phyloP scores from a whole-genome alignment of 805 yeast genomes.

The Candida xiaguanensis region DNA sequence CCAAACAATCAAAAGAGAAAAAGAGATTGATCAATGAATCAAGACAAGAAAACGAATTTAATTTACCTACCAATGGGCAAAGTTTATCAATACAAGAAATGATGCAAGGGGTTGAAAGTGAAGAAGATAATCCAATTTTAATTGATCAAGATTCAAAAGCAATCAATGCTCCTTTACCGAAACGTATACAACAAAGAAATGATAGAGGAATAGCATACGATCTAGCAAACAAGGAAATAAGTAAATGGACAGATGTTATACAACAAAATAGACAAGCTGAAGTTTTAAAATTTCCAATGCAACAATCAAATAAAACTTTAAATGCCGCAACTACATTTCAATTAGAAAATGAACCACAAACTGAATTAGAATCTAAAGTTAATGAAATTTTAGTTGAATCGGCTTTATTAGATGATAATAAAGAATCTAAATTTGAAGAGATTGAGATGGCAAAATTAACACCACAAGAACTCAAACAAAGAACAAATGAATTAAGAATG shows the following conservation, averaged over 20 bases:
- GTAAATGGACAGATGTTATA: constrained; percentile 85
- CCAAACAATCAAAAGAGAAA: constrained; percentile 30
- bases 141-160: constrained; percentile 46
- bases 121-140: constrained; percentile 48
- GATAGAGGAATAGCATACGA: constrained; percentile 91
- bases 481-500: constrained; percentile 78
- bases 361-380: constrained; percentile 66
- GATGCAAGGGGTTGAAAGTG: constrained; percentile 65
- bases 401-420: constrained; percentile 64
- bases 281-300: constrained; percentile 73
- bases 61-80: constrained; percentile 57
- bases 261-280: constrained; percentile 79
- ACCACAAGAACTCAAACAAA: constrained; percentile 69
- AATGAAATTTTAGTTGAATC: constrained; percentile 60
- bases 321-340: constrained; percentile 51
- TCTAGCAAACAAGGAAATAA: constrained; percentile 79
- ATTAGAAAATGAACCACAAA: constrained; percentile 39
- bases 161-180: constrained; percentile 78
- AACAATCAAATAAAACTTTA: constrained; percentile 34
- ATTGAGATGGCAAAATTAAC: constrained; percentile 78
- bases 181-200: constrained; percentile 76
- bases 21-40: constrained; percentile 51
- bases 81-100: constrained; percentile 69
- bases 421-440: constrained; percentile 83
- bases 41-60: constrained; percentile 64